These are phyloP conservation scores for Colletotrichum camelliae DNA, from an alignment of 2,329 filamentous ascomycete species.

Conservation along the genomic window DNA sequence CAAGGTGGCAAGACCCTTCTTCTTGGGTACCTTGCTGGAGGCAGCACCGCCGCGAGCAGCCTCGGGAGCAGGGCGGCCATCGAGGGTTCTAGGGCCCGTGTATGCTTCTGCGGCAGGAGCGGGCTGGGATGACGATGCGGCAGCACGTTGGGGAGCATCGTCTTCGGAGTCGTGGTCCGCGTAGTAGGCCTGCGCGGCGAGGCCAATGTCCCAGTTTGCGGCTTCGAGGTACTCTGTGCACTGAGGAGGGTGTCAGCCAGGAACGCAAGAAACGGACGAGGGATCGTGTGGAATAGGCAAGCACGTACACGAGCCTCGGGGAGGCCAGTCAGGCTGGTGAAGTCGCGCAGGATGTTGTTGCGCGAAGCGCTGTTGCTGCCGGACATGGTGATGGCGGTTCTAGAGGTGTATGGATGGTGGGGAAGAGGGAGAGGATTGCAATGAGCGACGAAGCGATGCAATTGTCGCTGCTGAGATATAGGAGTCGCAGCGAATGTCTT, in stretches of 20 bases:
- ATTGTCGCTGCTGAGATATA: not conserved
- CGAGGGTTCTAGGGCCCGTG: constrained; percentile 66
- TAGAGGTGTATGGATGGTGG: not conserved
- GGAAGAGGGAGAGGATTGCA: not conserved
- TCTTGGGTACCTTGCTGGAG: constrained; percentile 53
- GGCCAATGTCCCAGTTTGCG: constrained; percentile 70
- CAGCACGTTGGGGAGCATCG: constrained; percentile 44
- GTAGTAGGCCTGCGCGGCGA: constrained; percentile 68
- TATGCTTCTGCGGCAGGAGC: constrained; percentile 46
- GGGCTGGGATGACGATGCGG: not conserved
- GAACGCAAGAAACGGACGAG: not conserved
- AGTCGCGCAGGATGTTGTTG: constrained; percentile 20
- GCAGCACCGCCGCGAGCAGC: constrained; percentile 25
- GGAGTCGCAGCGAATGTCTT: not conserved
- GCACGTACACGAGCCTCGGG: constrained; percentile 16
- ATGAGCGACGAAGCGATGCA: not conserved
- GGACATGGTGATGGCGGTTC: constrained; percentile 12
- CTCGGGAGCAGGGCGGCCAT: constrained; percentile 63
- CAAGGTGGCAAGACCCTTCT: constrained; percentile 65
- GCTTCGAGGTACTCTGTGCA: constrained; percentile 70
- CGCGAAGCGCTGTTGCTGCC: constrained; percentile 20
- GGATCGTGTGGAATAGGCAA: not conserved
- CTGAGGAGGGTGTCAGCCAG: constrained; percentile 42
- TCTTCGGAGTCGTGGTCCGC: constrained; percentile 57
- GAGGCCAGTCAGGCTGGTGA: constrained; percentile 15